Evolutionary conservation across 192 early-diverging fungal genomes (phyloP), one percentile per base, ranked within the genome.

Genomic region (Coemansia sp.): DNA sequence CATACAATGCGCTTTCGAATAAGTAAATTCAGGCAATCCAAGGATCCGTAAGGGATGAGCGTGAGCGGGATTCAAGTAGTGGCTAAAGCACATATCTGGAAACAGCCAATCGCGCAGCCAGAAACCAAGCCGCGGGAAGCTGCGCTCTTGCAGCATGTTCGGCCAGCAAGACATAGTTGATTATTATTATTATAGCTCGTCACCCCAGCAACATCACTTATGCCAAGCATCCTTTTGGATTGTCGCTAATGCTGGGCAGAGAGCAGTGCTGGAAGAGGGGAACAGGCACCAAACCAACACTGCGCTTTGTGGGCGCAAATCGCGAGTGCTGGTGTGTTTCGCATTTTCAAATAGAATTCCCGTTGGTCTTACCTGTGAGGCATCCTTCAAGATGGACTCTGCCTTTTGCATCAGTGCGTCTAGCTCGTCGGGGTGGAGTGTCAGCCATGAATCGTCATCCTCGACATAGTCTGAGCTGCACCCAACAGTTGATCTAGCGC

Each of bases 371-470:
- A 66, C 71, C 64, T 62, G 69, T 42, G 63, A 18, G 19, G 37
- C 27, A 6, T 73, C 71, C 9, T 41, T 47, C 44, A 75, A 48
- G 28, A 67, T 48, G 22, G 64, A 50, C 27, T 64, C 65, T 29
- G 72, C 65, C 49, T 64, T 67, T 55, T 56, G 55, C 72, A 75
- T 75, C 52, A 64, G 34, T 11, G 52, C 52, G 28, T 75, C 72
- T 18, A 75, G 60, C 34, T 67, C 60, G 37, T 63, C 60, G 2
- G 64, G 55, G 36, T 60, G 39, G 28, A 75, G 53, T 28, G 56
- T 53, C 19, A 75, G 60, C 72, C 72, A 75, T 25, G 72, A 75
- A 32, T 75, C 72, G 26, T 75, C 72, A 1, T 72, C 69, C 33
- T 74, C 64, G 32, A 45, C 24, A 11, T 24, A 25, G 30, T n/a